These are phyloP conservation scores for Petunia secreta DNA, from an alignment of 257 asterid genomes.

Conservation along the genomic window DNA sequence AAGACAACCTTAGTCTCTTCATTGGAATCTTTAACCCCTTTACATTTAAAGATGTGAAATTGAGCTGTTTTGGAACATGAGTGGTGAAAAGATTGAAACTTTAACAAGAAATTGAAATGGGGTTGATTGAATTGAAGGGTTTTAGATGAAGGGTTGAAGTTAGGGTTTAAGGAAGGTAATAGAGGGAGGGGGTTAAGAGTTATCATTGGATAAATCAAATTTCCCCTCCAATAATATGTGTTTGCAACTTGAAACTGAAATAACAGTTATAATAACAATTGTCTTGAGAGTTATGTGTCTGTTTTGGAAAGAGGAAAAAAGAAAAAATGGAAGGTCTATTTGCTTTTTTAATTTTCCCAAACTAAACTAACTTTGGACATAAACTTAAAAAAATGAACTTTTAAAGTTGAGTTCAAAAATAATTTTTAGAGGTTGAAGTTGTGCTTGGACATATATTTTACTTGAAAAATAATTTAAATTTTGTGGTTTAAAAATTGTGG, in stretches of 20 bases:
- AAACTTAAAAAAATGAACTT: too few relatives aligned
- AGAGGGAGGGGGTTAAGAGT: slow-evolving; percentile 47
- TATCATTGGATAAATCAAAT: slow-evolving; percentile 37
- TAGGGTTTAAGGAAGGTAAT: slow-evolving; percentile 50
- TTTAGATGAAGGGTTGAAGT: slow-evolving; percentile 35
- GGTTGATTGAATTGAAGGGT: slow-evolving; percentile 29
- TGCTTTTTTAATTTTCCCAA: too few relatives aligned
- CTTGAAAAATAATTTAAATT: too few relatives aligned
- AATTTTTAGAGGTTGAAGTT: too few relatives aligned
- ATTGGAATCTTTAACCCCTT: slow-evolving; percentile 45
- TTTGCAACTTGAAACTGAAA: background rate
- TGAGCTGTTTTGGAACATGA: slow-evolving; percentile 23
- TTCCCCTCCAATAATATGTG: slow-evolving; percentile 3
- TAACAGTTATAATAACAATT: background rate
- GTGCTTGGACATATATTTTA: too few relatives aligned
- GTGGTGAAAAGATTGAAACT: slow-evolving; percentile 34
- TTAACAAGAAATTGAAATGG: slow-evolving; percentile 34
- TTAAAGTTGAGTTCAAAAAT: too few relatives aligned
- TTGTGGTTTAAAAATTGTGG: too few relatives aligned
- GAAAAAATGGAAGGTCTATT: too few relatives aligned
- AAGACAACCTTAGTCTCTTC: slow-evolving; percentile 53
- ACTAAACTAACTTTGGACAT: too few relatives aligned
- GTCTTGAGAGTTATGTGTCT: too few relatives aligned
- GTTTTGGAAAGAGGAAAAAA: too few relatives aligned
- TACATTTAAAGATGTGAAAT: slow-evolving; percentile 46